Conservation (phyloP, 371 early-diverging fungal species). For the Dichotomocladium elegans region DNA sequence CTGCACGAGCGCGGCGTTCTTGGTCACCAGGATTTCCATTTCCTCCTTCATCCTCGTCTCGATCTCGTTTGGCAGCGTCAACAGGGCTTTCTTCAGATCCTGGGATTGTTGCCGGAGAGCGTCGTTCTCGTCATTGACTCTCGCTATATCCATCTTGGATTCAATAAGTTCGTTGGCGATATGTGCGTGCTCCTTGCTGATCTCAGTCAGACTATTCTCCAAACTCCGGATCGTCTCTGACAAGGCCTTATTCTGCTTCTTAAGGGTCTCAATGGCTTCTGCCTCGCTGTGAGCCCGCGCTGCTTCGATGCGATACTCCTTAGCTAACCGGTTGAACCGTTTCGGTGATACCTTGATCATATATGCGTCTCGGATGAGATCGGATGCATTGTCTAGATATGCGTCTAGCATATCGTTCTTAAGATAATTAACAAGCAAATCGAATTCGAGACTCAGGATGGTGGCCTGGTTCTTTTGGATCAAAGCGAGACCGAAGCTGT, state of each 20-base stretch:
- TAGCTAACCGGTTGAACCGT: constrained; percentile 66
- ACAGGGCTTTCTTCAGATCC: constrained; percentile 55
- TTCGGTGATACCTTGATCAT: constrained; percentile 66
- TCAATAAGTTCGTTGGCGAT: constrained; percentile 53
- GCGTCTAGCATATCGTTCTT: constrained; percentile 74
- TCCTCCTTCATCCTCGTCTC: constrained; percentile 74
- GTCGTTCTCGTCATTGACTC: constrained; percentile 55
- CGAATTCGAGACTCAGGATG: constrained; percentile 81
- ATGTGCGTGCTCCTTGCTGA: constrained; percentile 71
- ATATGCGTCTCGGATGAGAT: constrained; percentile 80
- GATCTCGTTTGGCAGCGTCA: constrained; percentile 52
- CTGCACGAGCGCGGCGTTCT: constrained; percentile 73
- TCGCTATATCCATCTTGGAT: constrained; percentile 58
- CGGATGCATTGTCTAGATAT: constrained; percentile 52
- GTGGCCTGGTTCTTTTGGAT: constrained; percentile 73
- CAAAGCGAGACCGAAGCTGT: constrained; percentile 83
- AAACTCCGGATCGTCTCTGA: constrained; percentile 53
- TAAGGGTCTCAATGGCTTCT: constrained; percentile 59
- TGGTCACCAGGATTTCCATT: constrained; percentile 74
- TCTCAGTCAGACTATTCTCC: constrained; percentile 54
- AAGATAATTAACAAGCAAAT: constrained; percentile 75
- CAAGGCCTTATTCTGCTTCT: constrained; percentile 69
- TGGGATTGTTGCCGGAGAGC: constrained; percentile 57
- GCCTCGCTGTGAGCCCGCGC: constrained; percentile 63
- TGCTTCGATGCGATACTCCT: constrained; percentile 65